A percentile compares a stretch with the other conserved stretches of the same genome.
Evolutionary conservation across 306 rosid species (phyloP).

Genomic region (Acacia confusa): DNA sequence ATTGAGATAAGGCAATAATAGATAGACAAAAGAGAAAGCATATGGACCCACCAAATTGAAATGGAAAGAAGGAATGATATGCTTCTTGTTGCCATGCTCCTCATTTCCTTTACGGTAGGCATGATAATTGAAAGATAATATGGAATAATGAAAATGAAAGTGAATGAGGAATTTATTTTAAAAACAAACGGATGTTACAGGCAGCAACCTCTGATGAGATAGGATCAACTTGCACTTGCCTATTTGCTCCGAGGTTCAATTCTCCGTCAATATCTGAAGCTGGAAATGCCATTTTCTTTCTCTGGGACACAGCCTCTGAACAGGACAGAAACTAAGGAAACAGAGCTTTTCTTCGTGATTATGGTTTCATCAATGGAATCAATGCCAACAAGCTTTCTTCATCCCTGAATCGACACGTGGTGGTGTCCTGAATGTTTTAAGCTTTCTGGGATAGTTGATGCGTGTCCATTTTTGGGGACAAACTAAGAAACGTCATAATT

Average conservation of each 20-base stretch:
- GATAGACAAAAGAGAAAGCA: no score
- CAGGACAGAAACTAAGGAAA: not conserved
- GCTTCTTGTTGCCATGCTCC: no score
- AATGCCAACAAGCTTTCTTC: constrained; percentile 6
- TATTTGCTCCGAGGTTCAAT: constrained; percentile 37
- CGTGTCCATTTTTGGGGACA: not conserved
- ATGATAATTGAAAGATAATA: no score
- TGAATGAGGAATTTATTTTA: no score
- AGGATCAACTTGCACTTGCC: constrained; percentile 45
- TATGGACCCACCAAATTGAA: no score
- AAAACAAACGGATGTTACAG: no score
- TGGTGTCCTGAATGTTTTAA: constrained; percentile 18
- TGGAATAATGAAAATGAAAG: no score
- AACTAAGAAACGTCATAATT: not conserved
- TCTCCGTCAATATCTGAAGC: constrained; percentile 41
- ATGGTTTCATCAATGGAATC: constrained; percentile 14
- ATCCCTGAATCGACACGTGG: constrained; percentile 33
- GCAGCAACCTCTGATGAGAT: constrained; percentile 45
- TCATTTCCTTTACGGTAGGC: no score
- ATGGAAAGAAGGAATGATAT: no score
- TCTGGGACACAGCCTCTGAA: not conserved
- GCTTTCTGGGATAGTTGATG: constrained; percentile 30
- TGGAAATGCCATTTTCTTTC: constrained; percentile 56
- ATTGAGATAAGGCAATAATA: no score
- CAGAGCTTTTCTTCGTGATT: not conserved